Base-by-base conservation (phyloP, 805 yeast genomes). In the Wickerhamiella brachini region DNA sequence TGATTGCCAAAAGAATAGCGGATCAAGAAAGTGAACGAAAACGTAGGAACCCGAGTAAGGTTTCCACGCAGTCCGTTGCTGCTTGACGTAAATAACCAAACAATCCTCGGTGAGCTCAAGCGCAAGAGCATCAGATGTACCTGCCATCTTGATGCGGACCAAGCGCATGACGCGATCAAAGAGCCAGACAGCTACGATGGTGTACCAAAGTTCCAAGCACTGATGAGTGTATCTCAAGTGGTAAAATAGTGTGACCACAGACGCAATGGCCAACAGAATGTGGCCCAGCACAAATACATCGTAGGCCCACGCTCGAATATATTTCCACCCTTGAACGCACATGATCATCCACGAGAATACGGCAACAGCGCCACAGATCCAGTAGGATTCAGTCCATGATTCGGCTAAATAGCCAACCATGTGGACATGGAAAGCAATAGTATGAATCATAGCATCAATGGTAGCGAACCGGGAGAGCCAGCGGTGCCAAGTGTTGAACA, bases 171-270 rank as follows among this genome's bases (percentile, higher is more conserved):
- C 51, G 53, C 87, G 69, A 61, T 85, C 93, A 55, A 77, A 71
- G 2, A 68, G 71, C 94, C 94, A 86, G 12, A 85, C 68, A 0
- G 76, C 79, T 54, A 78, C 71, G 10, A 80, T 62, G 6, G 77
- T 72, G 51, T 75, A 77, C n/a, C 74, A 58, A 65, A 73, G 75
- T 51, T 69, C 73, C 59, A 71, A 69, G 70, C 74, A 74, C 2
- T 75, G 76, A 51, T 72, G 68, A 57, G 59, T 21, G 53, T 48
- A 49, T 7, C 47, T 63, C 60, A 80, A 26, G 62, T 85, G 93
- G 43, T 70, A 69, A 74, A 80, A 81, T 50, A 78, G 72, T 49
- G 78, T 76, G 9, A 71, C 69, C 53, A 81, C 70, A 56, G 81
- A 78, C 3, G 71, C 58, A 7, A 72, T 63, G 3, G 78, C 86